Evolutionary conservation across 169 alveolate species (phyloP).

Genomic region (Eimeria necatrix): DNA sequence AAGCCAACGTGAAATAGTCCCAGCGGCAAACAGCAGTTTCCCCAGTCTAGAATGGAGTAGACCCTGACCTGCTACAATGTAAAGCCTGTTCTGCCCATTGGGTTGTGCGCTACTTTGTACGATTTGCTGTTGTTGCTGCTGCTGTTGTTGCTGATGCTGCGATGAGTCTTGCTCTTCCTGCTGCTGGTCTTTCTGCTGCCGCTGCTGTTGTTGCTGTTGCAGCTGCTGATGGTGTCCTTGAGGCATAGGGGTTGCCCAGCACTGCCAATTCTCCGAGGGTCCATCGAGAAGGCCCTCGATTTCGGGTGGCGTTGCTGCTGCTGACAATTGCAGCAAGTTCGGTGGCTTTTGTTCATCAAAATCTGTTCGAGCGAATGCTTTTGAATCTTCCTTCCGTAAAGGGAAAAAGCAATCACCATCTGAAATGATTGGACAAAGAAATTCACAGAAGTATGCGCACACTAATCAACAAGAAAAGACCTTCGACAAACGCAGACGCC

Average conservation of each 20-base stretch:
- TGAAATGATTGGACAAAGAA: not conserved
- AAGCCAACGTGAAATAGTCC: not conserved
- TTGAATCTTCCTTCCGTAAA: slow-evolving; percentile 2
- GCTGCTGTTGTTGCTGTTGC: not conserved
- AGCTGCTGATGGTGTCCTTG: not conserved
- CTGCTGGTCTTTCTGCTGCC: not conserved
- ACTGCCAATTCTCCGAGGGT: slow-evolving; percentile 2
- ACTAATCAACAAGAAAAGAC: too few relatives aligned
- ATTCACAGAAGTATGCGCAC: too few relatives aligned
- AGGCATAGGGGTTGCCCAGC: slow-evolving; percentile 31
- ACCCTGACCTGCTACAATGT: slow-evolving; percentile 35
- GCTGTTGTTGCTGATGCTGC: too few relatives aligned
- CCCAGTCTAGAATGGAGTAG: not conserved
- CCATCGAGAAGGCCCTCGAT: not conserved
- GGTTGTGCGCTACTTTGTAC: too few relatives aligned
- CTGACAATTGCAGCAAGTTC: slow-evolving; percentile 1
- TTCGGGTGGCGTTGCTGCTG: slow-evolving; percentile 13
- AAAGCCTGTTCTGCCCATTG: not conserved
- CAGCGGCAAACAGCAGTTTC: too few relatives aligned
- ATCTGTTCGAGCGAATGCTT: slow-evolving; percentile 11
- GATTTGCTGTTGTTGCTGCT: too few relatives aligned
- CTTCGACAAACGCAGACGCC: too few relatives aligned
- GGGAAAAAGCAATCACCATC: slow-evolving; percentile 75
- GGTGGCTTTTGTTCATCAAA: slow-evolving; percentile 1
- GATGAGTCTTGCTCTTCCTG: too few relatives aligned